Conservation (phyloP, 306 rosid species). For the Cucurbita argyrosperma region DNA sequence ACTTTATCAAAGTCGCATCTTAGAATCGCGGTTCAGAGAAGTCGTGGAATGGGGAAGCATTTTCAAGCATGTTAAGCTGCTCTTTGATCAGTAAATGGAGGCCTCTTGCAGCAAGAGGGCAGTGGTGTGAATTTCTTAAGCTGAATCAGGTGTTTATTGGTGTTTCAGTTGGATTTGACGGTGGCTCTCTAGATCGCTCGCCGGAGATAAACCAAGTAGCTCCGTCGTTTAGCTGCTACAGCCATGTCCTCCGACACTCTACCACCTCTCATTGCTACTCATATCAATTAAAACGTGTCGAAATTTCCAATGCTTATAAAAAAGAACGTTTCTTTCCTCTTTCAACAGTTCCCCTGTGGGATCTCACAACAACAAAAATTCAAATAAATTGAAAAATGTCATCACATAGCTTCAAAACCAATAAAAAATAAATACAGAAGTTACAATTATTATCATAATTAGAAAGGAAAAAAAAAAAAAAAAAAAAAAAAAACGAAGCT, state of each 20-base stretch:
- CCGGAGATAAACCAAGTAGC: not conserved
- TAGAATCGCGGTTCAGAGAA: not conserved
- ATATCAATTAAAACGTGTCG: slow-evolving; percentile 18
- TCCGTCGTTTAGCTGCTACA: not conserved
- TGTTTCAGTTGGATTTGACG: not conserved
- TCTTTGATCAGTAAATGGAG: slow-evolving; percentile 4
- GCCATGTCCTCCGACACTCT: slow-evolving; percentile 36
- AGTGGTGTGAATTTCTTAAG: not conserved
- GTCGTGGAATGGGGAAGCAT: not conserved
- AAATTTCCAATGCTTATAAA: no score
- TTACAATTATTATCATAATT: no score
- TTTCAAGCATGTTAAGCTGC: not conserved
- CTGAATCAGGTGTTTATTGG: not conserved
- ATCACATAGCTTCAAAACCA: no score
- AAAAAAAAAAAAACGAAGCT: not conserved
- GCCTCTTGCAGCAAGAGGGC: not conserved
- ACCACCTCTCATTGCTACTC: slow-evolving; percentile 69
- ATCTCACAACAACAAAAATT: no score
- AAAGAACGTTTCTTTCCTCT: no score
- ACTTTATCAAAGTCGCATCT: not conserved
- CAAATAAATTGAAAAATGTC: no score
- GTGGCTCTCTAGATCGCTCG: not conserved
- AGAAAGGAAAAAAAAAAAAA: no score
- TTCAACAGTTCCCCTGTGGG: no score
- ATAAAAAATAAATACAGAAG: no score